Conservation (phyloP, 2,329 filamentous ascomycete genomes). For the Bipolaris sorokiniana region DNA sequence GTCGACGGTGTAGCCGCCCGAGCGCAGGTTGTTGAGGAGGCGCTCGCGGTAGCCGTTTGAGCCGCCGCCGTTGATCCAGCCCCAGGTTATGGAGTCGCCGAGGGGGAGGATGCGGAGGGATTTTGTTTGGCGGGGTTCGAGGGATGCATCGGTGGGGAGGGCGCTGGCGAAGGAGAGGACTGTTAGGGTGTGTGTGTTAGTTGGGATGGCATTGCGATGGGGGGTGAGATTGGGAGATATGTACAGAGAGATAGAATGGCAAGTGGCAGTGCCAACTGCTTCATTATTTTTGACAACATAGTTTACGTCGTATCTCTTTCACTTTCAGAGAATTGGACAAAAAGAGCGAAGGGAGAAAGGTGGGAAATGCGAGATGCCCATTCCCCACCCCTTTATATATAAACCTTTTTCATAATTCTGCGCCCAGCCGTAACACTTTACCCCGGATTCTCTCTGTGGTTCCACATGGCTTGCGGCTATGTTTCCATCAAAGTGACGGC, state of each 20-base stretch:
- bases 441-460: background rate
- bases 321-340: background rate
- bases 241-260: constrained; percentile 11
- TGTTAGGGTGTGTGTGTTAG: background rate
- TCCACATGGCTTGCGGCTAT: background rate
- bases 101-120: constrained; percentile 26
- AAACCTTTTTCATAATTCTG: background rate
- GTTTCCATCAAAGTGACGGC: background rate
- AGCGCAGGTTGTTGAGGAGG: constrained; percentile 34
- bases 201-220: background rate
- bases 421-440: background rate
- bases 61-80: constrained; percentile 32
- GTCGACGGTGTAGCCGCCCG: constrained; percentile 26
- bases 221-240: too few relatives aligned
- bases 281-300: constrained; percentile 10
- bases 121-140: constrained; percentile 7
- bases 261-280: constrained; percentile 3
- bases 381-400: background rate
- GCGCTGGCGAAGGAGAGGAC: constrained; percentile 9
- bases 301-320: background rate
- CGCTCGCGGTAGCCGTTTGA: constrained; percentile 43
- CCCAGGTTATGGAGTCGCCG: constrained; percentile 37
- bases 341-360: background rate
- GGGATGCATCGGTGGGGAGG: constrained; percentile 10
- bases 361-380: background rate